Evolutionary conservation across 2,329 filamentous ascomycete genomes (phyloP).

Genomic region (Fusarium brachygibbosum): DNA sequence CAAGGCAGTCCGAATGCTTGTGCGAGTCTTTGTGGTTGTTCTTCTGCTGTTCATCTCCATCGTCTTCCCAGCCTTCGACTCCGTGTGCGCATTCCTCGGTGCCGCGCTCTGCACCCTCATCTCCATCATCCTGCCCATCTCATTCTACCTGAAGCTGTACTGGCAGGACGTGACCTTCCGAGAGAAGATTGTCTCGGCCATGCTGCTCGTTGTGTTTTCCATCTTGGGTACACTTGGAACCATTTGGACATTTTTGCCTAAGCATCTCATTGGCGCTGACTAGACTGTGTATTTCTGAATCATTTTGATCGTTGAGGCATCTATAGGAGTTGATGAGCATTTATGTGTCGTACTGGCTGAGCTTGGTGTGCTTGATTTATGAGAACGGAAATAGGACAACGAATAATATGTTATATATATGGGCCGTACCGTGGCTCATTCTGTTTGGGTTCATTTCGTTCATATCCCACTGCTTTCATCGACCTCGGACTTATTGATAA

Average conservation of each 20-base stretch:
- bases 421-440: background rate
- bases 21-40: conserved; percentile 77
- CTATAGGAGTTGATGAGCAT: conserved; percentile 23
- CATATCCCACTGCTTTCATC: background rate
- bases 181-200: conserved; percentile 77
- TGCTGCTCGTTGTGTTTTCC: conserved; percentile 76
- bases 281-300: conserved; percentile 17
- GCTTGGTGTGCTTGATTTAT: background rate
- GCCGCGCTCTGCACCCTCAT: conserved; percentile 93
- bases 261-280: conserved; percentile 74
- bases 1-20: conserved; percentile 64
- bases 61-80: conserved; percentile 81
- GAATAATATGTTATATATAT: conserved; percentile 19
- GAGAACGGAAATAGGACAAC: conserved; percentile 16
- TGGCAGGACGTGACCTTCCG: conserved; percentile 73
- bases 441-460: background rate
- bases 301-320: conserved; percentile 15
- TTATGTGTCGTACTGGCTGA: background rate
- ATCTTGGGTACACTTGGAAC: conserved; percentile 82
- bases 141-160: conserved; percentile 93
- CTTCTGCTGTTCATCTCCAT: conserved; percentile 81
- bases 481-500: background rate
- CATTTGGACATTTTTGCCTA: conserved; percentile 88
- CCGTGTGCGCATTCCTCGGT: conserved; percentile 92
- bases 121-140: conserved; percentile 88